A percentile compares a stretch with the other conserved stretches of the same genome.
phyloP scores from a whole-genome alignment of 495 filamentous ascomycete genomes.

The Annulohypoxylon nitens region DNA sequence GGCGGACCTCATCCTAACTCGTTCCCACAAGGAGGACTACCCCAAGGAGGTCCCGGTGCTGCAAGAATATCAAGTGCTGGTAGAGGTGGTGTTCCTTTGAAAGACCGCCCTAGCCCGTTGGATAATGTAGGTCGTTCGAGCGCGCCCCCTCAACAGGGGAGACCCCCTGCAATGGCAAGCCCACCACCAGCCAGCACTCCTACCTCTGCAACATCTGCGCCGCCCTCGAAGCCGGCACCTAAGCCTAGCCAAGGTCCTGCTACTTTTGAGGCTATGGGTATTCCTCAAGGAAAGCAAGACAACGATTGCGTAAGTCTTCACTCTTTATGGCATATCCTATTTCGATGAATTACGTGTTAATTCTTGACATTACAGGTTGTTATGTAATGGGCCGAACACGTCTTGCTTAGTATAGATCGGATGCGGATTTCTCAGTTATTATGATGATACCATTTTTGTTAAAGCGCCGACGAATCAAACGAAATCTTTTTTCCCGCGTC shows the following conservation, averaged over 20 bases:
- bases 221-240: slow-evolving; percentile 54
- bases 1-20: slow-evolving; percentile 51
- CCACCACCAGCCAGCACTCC: slow-evolving; percentile 51
- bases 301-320: slow-evolving; percentile 87
- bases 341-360: slow-evolving; percentile 17
- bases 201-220: slow-evolving; percentile 48
- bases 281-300: slow-evolving; percentile 81
- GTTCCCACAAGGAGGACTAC: slow-evolving; percentile 46
- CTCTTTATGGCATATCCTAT: neutral
- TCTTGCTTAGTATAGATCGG: slow-evolving; percentile 25
- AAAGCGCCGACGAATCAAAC: slow-evolving; percentile 23
- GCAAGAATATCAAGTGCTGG: slow-evolving; percentile 34
- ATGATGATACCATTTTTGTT: slow-evolving; percentile 45
- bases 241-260: slow-evolving; percentile 83
- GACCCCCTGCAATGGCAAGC: slow-evolving; percentile 53
- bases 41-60: slow-evolving; percentile 43
- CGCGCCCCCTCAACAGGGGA: slow-evolving; percentile 50
- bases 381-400: slow-evolving; percentile 35
- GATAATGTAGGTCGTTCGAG: slow-evolving; percentile 49
- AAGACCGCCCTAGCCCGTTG: slow-evolving; percentile 43
- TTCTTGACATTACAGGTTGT: slow-evolving; percentile 32
- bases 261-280: slow-evolving; percentile 98
- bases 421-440: slow-evolving; percentile 43
- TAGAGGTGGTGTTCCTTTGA: slow-evolving; percentile 34
- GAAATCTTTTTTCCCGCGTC: slow-evolving; percentile 12